Evolutionary conservation across 768 basidiomycete genomes (phyloP).

Genomic region (Boletus vinaceobasis): DNA sequence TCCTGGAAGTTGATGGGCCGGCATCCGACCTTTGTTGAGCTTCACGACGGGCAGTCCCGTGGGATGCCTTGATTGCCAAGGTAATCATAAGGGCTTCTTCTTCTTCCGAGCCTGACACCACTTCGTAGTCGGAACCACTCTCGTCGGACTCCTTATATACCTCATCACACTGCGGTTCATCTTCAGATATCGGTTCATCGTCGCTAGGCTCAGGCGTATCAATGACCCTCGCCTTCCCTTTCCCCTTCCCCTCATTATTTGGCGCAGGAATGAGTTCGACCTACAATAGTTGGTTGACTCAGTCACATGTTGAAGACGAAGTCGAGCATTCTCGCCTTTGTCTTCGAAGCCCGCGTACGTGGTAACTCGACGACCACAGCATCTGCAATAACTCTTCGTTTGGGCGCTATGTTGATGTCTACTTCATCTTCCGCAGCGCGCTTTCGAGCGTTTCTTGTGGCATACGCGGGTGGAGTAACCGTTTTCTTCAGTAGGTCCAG

Average conservation of each 20-base stretch:
- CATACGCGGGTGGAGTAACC: background rate
- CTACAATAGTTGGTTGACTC: constrained; percentile 17
- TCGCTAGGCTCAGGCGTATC: constrained; percentile 26
- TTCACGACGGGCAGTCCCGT: constrained; percentile 35
- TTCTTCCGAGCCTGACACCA: constrained; percentile 35
- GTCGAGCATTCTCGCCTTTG: constrained; percentile 24
- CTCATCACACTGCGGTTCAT: constrained; percentile 41
- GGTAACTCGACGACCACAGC: constrained; percentile 22
- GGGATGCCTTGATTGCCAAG: constrained; percentile 54
- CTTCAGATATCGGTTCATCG: constrained; percentile 33
- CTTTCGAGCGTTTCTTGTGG: constrained; percentile 21
- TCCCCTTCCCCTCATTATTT: constrained; percentile 26
- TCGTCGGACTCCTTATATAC: constrained; percentile 49
- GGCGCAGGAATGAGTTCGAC: background rate
- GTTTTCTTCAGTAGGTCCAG: constrained; percentile 2
- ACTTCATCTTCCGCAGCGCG: constrained; percentile 36
- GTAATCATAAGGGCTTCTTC: constrained; percentile 48
- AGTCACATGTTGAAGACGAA: constrained; percentile 11
- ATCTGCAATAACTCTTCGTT: constrained; percentile 34
- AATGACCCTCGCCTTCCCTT: constrained; percentile 24
- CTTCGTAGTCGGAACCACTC: constrained; percentile 58
- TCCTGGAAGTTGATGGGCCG: constrained; percentile 34
- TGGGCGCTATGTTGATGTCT: constrained; percentile 23
- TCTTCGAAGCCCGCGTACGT: constrained; percentile 5
- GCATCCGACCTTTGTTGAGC: constrained; percentile 29